Conservation (phyloP, 1,139 yeast species). For the Zygosaccharomyces sapae region DNA sequence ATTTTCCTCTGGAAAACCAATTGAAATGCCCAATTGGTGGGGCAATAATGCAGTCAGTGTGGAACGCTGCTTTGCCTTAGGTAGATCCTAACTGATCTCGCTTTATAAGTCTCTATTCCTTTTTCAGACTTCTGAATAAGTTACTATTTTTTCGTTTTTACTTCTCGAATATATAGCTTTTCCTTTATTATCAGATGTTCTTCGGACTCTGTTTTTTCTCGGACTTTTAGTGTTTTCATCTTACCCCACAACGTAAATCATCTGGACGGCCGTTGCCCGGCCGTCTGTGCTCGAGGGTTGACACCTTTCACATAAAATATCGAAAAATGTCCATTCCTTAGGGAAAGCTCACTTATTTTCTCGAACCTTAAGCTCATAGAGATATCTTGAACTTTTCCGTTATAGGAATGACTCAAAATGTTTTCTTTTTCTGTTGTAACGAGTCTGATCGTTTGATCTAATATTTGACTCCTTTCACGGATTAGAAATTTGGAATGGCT, state of each 20-base stretch:
- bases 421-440: too few relatives aligned
- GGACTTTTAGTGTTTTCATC: not conserved
- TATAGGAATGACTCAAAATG: too few relatives aligned
- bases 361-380: too few relatives aligned
- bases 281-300: not conserved
- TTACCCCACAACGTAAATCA: not conserved
- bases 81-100: not conserved
- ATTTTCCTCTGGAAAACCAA: conserved; percentile 37
- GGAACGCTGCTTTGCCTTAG: conserved; percentile 43
- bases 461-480: not conserved
- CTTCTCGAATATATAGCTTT: not conserved
- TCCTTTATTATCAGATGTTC: not conserved
- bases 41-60: conserved; percentile 44
- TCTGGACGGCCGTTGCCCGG: not conserved
- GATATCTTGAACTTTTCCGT: too few relatives aligned
- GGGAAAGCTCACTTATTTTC: too few relatives aligned
- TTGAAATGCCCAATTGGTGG: conserved; percentile 47
- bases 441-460: too few relatives aligned
- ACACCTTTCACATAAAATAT: not conserved
- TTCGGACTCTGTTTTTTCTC: not conserved
- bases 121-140: not conserved
- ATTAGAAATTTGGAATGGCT: not conserved
- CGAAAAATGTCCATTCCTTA: too few relatives aligned
- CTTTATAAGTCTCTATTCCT: not conserved
- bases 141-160: not conserved